Evolutionary conservation across 805 yeast species (phyloP).

Genomic region (Metschnikowia matae): DNA sequence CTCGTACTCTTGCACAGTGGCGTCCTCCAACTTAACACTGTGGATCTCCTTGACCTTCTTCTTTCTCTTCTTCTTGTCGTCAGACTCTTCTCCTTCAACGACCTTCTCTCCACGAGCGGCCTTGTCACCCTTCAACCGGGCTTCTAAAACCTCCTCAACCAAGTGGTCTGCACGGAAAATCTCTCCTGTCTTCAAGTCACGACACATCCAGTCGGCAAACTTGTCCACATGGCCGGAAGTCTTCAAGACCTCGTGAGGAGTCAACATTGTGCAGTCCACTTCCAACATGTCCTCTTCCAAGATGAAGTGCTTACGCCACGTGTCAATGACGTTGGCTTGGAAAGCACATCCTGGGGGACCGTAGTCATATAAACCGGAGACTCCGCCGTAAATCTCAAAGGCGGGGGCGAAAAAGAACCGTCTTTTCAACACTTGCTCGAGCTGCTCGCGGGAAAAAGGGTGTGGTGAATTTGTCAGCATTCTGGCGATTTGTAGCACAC

Average conservation of each 20-base stretch:
- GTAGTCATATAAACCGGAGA: slow-evolving; percentile 93
- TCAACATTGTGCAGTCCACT: slow-evolving; percentile 96
- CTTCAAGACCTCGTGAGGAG: slow-evolving; percentile 96
- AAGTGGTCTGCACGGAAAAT: slow-evolving; percentile 98
- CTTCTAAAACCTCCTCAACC: slow-evolving; percentile 95
- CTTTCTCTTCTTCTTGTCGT: slow-evolving; percentile 66
- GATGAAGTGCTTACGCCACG: slow-evolving; percentile 96
- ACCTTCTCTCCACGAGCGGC: slow-evolving; percentile 83
- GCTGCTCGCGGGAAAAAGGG: slow-evolving; percentile 74
- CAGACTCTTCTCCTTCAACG: slow-evolving; percentile 48
- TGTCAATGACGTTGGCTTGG: slow-evolving; percentile 91
- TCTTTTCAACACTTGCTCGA: slow-evolving; percentile 89
- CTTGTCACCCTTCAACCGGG: slow-evolving; percentile 94
- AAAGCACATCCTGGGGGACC: slow-evolving; percentile 99
- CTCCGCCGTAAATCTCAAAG: slow-evolving; percentile 97
- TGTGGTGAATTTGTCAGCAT: slow-evolving; percentile 30
- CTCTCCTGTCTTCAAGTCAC: slow-evolving; percentile 93
- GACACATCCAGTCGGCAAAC: slow-evolving; percentile 99
- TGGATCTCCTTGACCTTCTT: slow-evolving; percentile 89
- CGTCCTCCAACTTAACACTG: slow-evolving; percentile 85
- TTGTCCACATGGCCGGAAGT: slow-evolving; percentile 99
- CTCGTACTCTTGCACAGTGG: slow-evolving; percentile 76
- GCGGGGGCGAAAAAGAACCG: slow-evolving; percentile 98
- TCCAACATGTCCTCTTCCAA: slow-evolving; percentile 98
- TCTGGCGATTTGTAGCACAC: slow-evolving; percentile 11